Evolutionary conservation across 1,139 yeast species (phyloP), one percentile per base, ranked within the genome.

Genomic region (Hansenula lynferdii): DNA sequence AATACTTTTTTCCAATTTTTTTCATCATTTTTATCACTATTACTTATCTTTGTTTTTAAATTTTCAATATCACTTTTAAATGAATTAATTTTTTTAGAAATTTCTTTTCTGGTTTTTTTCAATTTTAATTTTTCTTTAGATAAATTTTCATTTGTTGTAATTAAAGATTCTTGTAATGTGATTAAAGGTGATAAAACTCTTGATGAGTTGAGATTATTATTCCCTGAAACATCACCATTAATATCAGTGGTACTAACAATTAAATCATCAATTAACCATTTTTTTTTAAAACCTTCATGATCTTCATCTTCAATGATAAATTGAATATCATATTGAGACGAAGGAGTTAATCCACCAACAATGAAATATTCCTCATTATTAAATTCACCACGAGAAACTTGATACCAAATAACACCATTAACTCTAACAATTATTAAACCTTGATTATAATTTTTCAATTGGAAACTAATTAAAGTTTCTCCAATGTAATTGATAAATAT

Each of bases 281-380:
- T 62, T 38, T 62, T 66, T 14, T 57, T 48, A 5, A 27, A 28
- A 2, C 48, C 48, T n/a, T 36, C 35, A 6, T 42, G 51, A 31
- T 60, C 61, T 25, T 61, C 60, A 34, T 62, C 61, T 18, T 69
- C 61, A 36, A 70, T 63, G 37, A 75, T 62, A 40, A 80, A 64
- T 42, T 79, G 85, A 37, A 83, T 72, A 49, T 80, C 86, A 50
- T 80, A 83, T 44, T 82, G 85, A 31, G 78, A 77, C 22, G 76
- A 60, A 0, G 89, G 85, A 11, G 85, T 77, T 36, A 83, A 62
- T 1, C 87, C 87, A 54, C 75, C 76, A 28, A 82, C 73, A 8
- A 78, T 66, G 29, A 74, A 68, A 42, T 65, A 62, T 28, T 58
- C 61, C 36, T 73, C 76, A 30, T 67, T 62, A 26, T 58, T 52